A percentile compares a stretch with the other conserved stretches of the same genome.
Conservation (phyloP, 108 stramenopile genomes). For the Cyclostephanos invisitatus region DNA sequence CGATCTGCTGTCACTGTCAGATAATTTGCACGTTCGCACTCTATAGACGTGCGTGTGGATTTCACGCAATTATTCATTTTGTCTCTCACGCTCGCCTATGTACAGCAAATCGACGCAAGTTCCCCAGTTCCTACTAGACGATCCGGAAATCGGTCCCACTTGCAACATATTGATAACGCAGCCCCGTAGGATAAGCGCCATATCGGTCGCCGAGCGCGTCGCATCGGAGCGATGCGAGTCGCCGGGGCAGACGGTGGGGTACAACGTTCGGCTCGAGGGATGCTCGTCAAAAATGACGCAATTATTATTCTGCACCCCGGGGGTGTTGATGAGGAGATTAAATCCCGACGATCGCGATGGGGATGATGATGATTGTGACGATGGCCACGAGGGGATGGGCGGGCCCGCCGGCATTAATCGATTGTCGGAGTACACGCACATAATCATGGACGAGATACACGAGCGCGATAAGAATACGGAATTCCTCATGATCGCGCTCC, state of each 20-base stretch:
- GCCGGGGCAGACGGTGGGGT: constrained; percentile 67
- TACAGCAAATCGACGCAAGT: constrained; percentile 88
- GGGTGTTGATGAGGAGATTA: constrained; percentile 85
- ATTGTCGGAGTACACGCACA: constrained; percentile 69
- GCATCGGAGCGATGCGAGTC: constrained; percentile 68
- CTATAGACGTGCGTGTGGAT: background rate
- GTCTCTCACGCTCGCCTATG: constrained; percentile 10
- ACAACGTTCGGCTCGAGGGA: constrained; percentile 82
- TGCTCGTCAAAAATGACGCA: constrained; percentile 65
- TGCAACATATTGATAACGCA: constrained; percentile 86
- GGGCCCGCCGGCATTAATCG: constrained; percentile 12
- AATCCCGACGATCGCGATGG: constrained; percentile 33
- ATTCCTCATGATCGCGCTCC: constrained; percentile 87
- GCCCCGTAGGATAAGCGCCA: constrained; percentile 83
- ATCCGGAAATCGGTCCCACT: constrained; percentile 36
- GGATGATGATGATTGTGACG: background rate
- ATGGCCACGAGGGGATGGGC: constrained; percentile 4
- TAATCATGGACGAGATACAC: constrained; percentile 95
- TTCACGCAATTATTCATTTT: background rate
- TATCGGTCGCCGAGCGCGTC: constrained; percentile 81
- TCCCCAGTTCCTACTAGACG: constrained; percentile 81
- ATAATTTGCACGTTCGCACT: too few species aligned
- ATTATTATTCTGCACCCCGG: constrained; percentile 88
- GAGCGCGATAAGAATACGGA: constrained; percentile 92
- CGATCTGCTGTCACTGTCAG: too few species aligned